phyloP scores from a whole-genome alignment of 78 protist species.

The Dictyostelium brefeldianum region DNA sequence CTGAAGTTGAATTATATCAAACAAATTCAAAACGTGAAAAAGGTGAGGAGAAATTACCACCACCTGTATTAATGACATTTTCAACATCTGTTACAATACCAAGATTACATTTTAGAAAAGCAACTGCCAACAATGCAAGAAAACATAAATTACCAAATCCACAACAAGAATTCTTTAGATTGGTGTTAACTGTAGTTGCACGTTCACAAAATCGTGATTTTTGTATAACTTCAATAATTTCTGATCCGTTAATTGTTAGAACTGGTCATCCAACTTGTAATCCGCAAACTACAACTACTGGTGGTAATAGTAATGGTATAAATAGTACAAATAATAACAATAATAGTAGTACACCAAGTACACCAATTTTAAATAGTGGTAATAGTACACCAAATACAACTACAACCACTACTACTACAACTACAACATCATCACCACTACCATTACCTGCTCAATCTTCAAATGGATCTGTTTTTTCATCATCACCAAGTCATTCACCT shows the following conservation, averaged over 20 bases:
- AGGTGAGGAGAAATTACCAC: conserved; percentile 62
- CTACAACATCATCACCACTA: background rate
- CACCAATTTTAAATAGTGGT: background rate
- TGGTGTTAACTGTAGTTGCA: conserved; percentile 59
- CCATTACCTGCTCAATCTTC: background rate
- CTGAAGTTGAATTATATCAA: conserved; percentile 64
- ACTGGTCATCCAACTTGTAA: conserved; percentile 67
- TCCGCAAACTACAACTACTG: background rate
- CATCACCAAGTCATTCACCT: background rate
- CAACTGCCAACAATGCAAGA: conserved; percentile 82
- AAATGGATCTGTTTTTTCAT: background rate
- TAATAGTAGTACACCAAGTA: background rate
- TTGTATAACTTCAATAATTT: conserved; percentile 30
- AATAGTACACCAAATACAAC: background rate
- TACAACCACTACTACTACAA: background rate
- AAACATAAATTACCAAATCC: conserved; percentile 77
- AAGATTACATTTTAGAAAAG: conserved; percentile 74
- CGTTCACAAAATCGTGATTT: conserved; percentile 49
- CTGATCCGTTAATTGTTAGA: conserved; percentile 74
- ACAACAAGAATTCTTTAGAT: conserved; percentile 74
- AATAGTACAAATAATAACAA: background rate
- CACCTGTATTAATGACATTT: conserved; percentile 18
- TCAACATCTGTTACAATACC: conserved; percentile 39
- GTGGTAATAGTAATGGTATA: background rate
- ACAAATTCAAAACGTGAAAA: conserved; percentile 80